A percentile compares a stretch with the other conserved stretches of the same genome.
These are phyloP conservation scores for Podospora comata DNA, from an alignment of 495 filamentous ascomycete species.

Conservation along the genomic window DNA sequence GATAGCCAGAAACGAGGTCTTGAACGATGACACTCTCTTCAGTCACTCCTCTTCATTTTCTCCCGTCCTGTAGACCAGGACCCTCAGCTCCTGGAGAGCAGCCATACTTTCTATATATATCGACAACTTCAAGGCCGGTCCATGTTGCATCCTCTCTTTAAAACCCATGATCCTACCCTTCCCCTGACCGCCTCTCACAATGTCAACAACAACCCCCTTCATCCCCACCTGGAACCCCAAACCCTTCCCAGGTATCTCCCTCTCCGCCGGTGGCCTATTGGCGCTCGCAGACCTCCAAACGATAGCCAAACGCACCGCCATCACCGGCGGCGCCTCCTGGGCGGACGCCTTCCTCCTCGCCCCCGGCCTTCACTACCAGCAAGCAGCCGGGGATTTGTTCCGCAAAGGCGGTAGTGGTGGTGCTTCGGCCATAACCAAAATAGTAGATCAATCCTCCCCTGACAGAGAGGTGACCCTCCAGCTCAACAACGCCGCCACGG, in stretches of 20 bases:
- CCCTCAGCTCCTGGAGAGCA: neutral
- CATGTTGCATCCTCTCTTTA: neutral
- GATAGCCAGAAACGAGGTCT: neutral
- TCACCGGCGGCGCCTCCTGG: conserved; percentile 51
- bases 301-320: conserved; percentile 51
- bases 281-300: conserved; percentile 56
- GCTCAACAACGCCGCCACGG: conserved; percentile 55
- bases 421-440: conserved; percentile 18
- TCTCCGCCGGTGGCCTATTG: conserved; percentile 52
- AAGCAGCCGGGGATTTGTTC: conserved; percentile 49
- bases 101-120: neutral
- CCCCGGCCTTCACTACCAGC: conserved; percentile 60
- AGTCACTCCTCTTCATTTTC: neutral
- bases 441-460: conserved; percentile 35
- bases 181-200: neutral
- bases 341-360: conserved; percentile 55
- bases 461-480: conserved; percentile 37
- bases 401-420: conserved; percentile 18
- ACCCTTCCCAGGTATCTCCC: conserved; percentile 37
- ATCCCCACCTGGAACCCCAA: conserved; percentile 36
- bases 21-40: neutral
- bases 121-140: neutral
- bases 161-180: no score
- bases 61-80: neutral
- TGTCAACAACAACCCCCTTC: conserved; percentile 10